Percentiles rank a stretch among this genome's conserved stretches.
Conservation (phyloP, 495 filamentous ascomycete species). For the Astrocystis sublimbata region DNA sequence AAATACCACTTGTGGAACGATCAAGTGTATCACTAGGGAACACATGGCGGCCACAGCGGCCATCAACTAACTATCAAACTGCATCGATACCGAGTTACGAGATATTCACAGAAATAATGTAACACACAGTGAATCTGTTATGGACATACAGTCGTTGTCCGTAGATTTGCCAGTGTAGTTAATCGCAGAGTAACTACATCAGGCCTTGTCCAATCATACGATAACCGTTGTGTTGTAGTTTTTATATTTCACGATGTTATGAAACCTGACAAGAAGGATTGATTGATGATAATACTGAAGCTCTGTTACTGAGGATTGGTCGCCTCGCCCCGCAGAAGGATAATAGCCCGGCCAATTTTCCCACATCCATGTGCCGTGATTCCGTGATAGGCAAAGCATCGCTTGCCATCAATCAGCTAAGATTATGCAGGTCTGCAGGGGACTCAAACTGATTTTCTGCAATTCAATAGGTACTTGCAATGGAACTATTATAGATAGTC, state of each 20-base stretch:
- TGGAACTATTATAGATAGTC: slow-evolving; percentile 10
- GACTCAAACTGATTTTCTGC: slow-evolving; percentile 21
- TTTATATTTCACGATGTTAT: too few species aligned
- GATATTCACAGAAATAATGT: slow-evolving; percentile 6
- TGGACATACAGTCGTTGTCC: background rate
- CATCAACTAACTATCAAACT: slow-evolving; percentile 23
- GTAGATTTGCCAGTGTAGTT: background rate
- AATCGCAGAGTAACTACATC: too few species aligned
- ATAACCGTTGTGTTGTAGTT: too few species aligned
- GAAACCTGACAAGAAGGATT: background rate
- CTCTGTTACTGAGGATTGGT: background rate
- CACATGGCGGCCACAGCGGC: slow-evolving; percentile 31
- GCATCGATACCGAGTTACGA: slow-evolving; percentile 14
- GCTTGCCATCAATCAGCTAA: slow-evolving; percentile 5
- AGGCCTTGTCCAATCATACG: too few species aligned
- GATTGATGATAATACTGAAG: background rate
- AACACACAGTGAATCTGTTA: too few species aligned
- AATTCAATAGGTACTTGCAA: slow-evolving; percentile 15
- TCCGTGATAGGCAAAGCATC: slow-evolving; percentile 17
- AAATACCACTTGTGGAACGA: too few species aligned
- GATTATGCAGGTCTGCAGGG: slow-evolving; percentile 15
- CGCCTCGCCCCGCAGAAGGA: background rate
- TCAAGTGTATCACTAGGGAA: background rate
- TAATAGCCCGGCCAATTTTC: background rate
- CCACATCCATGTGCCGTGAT: slow-evolving; percentile 17